Conservation (phyloP, 352 stramenopile species). For the Phytopythium helicoides region DNA sequence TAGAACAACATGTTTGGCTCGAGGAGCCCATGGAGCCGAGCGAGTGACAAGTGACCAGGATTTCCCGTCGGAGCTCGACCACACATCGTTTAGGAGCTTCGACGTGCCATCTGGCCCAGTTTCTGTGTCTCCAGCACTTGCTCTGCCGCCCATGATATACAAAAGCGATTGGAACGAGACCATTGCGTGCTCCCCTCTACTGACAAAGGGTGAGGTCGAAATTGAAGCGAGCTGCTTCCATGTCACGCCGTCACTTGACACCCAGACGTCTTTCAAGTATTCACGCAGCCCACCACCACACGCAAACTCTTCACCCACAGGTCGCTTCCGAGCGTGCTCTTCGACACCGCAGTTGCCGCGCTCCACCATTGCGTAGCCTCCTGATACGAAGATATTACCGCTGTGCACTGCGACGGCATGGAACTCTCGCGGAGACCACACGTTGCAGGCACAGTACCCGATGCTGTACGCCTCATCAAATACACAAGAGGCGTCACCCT, state of each 20-base stretch:
- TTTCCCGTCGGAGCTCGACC: constrained; percentile 46
- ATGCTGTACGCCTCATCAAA: constrained; percentile 42
- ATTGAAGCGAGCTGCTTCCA: constrained; percentile 41
- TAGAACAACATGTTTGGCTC: constrained; percentile 53
- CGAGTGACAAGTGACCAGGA: constrained; percentile 32
- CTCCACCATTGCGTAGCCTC: constrained; percentile 62
- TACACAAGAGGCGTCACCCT: constrained; percentile 55
- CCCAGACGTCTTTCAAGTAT: constrained; percentile 77
- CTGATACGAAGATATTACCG: constrained; percentile 46
- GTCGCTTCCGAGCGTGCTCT: constrained; percentile 45
- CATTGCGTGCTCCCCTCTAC: constrained; percentile 72
- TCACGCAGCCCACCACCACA: constrained; percentile 60
- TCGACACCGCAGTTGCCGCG: constrained; percentile 66
- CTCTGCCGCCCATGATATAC: constrained; percentile 58
- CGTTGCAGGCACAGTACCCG: constrained; percentile 64
- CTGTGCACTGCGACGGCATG: constrained; percentile 52
- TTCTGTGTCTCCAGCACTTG: constrained; percentile 22
- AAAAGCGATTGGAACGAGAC: constrained; percentile 50
- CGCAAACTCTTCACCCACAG: constrained; percentile 56
- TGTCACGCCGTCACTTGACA: constrained; percentile 48
- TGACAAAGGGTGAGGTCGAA: constrained; percentile 34
- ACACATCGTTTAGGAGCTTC: constrained; percentile 68
- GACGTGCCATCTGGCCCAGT: constrained; percentile 13
- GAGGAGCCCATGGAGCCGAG: constrained; percentile 41
- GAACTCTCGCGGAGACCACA: constrained; percentile 77